phyloP scores from a whole-genome alignment of 331 rosid species.

The Malus hybrid region DNA sequence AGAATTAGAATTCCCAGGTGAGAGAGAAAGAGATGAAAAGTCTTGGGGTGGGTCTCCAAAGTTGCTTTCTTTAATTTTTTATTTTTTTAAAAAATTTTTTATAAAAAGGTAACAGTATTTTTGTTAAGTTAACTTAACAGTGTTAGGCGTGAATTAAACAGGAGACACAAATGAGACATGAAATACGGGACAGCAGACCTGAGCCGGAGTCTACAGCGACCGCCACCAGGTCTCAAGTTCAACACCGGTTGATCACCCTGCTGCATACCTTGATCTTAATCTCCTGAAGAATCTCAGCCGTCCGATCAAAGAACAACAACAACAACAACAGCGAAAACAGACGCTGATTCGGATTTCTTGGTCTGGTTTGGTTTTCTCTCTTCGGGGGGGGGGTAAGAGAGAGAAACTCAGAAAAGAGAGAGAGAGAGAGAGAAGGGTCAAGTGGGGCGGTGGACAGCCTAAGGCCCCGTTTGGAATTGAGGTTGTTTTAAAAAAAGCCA shows the following conservation, averaged over 20 bases:
- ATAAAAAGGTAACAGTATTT: too few species aligned
- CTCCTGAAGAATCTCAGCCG: constrained; percentile 30
- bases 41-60: too few species aligned
- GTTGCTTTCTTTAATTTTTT: too few species aligned
- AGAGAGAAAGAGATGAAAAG: too few species aligned
- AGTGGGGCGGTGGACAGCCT: constrained; percentile 32
- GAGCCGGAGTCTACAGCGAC: constrained; percentile 56
- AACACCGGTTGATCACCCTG: constrained; percentile 89
- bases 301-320: neutral
- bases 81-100: too few species aligned
- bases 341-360: constrained; percentile 14
- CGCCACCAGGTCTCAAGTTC: constrained; percentile 99
- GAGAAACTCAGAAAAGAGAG: constrained; percentile 13
- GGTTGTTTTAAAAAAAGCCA: too few species aligned
- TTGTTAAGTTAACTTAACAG: too few species aligned
- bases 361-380: constrained; percentile 48
- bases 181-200: too few species aligned
- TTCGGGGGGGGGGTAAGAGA: constrained; percentile 31
- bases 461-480: too few species aligned
- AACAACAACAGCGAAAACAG: constrained; percentile 22
- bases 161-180: too few species aligned
- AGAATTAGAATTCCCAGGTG: too few species aligned
- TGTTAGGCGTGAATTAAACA: too few species aligned
- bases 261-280: constrained; percentile 86
- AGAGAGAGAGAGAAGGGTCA: constrained; percentile 31